Percentiles rank a stretch among this genome's conserved stretches.
These are phyloP conservation scores for Talaromyces verruculosus DNA, from an alignment of 2,329 filamentous ascomycete genomes.

Conservation along the genomic window DNA sequence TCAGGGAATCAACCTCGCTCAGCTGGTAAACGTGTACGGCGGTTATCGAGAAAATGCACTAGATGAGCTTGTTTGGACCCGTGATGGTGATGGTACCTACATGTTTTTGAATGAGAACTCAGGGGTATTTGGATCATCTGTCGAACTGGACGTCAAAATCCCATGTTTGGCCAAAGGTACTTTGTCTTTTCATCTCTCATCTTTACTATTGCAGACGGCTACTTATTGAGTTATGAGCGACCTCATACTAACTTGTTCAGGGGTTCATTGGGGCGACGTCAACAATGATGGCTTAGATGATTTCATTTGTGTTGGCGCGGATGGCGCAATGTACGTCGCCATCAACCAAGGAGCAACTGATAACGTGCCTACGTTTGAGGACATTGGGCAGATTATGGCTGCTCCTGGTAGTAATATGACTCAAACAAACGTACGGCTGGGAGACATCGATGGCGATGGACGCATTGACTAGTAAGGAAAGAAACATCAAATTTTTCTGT, in stretches of 20 bases:
- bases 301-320: not conserved
- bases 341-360: not conserved
- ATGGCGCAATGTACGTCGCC: not conserved
- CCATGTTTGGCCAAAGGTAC: not conserved
- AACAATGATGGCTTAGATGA: slow-evolving; percentile 3
- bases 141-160: not conserved
- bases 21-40: not conserved
- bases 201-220: too few species aligned
- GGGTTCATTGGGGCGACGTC: not conserved
- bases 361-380: not conserved
- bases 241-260: not conserved
- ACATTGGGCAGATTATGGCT: not conserved
- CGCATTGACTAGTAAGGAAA: not conserved
- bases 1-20: not conserved
- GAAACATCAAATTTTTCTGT: not conserved
- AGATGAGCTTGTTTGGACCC: not conserved
- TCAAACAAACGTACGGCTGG: not conserved
- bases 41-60: not conserved
- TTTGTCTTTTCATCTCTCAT: not conserved
- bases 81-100: not conserved
- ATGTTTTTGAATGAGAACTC: not conserved
- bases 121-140: not conserved
- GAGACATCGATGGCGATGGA: slow-evolving; percentile 3
- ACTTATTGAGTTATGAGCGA: not conserved
- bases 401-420: too few species aligned